Conservation (phyloP, 1,139 yeast genomes). For the Taiozyma sp. region DNA sequence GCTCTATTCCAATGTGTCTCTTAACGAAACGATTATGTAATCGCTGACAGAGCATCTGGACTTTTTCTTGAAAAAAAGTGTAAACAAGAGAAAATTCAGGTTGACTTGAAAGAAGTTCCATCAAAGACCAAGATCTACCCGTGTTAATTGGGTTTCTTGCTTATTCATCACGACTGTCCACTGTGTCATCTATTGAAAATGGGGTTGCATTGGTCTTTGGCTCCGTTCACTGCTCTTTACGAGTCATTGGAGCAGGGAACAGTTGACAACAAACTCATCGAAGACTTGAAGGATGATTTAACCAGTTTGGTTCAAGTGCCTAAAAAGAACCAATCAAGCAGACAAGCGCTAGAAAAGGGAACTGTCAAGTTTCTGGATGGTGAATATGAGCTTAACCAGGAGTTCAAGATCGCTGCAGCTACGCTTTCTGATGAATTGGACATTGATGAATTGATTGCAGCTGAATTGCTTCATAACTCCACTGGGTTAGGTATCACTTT, state of each 20-base stretch:
- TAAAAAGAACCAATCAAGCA: constrained; percentile 46
- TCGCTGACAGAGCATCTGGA: neutral
- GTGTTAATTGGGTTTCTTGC: neutral
- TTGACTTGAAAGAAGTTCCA: neutral
- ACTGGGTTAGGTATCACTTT: constrained; percentile 47
- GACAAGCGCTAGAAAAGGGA: constrained; percentile 51
- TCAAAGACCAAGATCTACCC: neutral
- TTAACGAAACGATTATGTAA: neutral
- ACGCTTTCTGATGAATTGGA: constrained; percentile 59
- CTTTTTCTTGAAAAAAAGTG: constrained; percentile 2
- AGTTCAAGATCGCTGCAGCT: constrained; percentile 45
- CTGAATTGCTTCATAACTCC: constrained; percentile 32
- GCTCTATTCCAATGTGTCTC: neutral
- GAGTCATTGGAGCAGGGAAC: constrained; percentile 29
- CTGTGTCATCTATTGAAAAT: constrained; percentile 6
- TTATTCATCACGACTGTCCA: neutral
- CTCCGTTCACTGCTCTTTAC: constrained; percentile 28
- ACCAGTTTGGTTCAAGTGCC: constrained; percentile 44
- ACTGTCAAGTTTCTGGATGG: constrained; percentile 47
- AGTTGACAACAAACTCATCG: constrained; percentile 29
- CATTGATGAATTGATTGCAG: constrained; percentile 65
- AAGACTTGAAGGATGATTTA: constrained; percentile 43
- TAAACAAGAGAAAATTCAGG: constrained; percentile 6
- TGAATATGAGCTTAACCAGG: constrained; percentile 44
- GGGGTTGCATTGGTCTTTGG: constrained; percentile 29